Evolutionary conservation across 139 green algal genomes (phyloP).

Genomic region (Nannochloris sp.): DNA sequence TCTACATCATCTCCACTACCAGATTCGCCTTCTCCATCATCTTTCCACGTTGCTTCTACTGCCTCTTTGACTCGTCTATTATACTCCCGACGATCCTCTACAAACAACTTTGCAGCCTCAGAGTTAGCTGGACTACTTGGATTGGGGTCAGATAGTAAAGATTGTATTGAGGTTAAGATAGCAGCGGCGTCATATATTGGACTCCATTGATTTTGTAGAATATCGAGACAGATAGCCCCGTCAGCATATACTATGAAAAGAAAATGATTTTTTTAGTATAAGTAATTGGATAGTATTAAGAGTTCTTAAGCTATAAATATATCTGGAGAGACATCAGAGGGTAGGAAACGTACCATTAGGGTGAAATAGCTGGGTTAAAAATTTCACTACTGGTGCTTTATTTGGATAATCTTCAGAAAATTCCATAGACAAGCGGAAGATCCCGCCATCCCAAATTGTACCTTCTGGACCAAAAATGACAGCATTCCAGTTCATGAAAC

Average conservation of each 20-base stretch:
- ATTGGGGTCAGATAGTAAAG: slow-evolving; percentile 93
- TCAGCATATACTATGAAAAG: slow-evolving; percentile 81
- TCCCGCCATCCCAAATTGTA: slow-evolving; percentile 94
- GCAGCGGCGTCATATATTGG: slow-evolving; percentile 98
- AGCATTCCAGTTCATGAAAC: slow-evolving; percentile 99
- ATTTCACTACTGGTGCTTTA: slow-evolving; percentile 93
- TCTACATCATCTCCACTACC: slow-evolving; percentile 3
- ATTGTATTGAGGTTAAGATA: slow-evolving; percentile 97
- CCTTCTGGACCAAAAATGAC: slow-evolving; percentile 98
- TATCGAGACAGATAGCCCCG: slow-evolving; percentile 96
- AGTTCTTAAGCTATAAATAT: neutral
- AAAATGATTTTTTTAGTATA: neutral
- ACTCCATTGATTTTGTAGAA: slow-evolving; percentile 98
- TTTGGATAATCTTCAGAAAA: slow-evolving; percentile 99
- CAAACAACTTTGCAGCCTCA: slow-evolving; percentile 89
- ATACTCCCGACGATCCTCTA: slow-evolving; percentile 83
- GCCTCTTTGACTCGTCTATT: slow-evolving; percentile 81
- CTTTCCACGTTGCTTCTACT: slow-evolving; percentile 69
- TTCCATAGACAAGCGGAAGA: slow-evolving; percentile 90
- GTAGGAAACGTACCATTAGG: slow-evolving; percentile 97
- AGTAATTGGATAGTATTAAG: neutral
- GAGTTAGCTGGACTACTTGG: slow-evolving; percentile 95
- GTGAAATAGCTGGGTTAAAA: slow-evolving; percentile 92
- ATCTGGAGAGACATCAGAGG: no score
- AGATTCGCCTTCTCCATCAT: slow-evolving; percentile 25